phyloP scores from a whole-genome alignment of 192 early-diverging fungal species.

The Umbelopsis isabellina region DNA sequence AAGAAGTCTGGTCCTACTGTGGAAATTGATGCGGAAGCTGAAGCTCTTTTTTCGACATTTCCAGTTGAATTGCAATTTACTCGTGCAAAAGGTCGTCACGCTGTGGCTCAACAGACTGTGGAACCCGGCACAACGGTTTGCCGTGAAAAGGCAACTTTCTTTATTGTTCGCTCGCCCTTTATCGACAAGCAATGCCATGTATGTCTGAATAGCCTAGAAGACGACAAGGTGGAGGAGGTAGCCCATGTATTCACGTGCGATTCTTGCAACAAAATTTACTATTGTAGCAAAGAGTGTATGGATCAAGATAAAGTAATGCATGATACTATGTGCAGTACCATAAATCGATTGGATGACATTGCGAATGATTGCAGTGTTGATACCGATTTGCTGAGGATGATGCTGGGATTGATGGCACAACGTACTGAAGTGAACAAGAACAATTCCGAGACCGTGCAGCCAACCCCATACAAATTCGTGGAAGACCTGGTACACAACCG shows the following conservation, averaged over 20 bases:
- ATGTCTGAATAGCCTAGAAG: conserved; percentile 41
- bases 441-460: neutral
- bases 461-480: conserved; percentile 30
- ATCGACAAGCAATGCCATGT: conserved; percentile 57
- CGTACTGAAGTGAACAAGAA: conserved; percentile 2
- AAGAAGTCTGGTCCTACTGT: neutral
- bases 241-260: conserved; percentile 27
- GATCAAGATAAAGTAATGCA: conserved; percentile 38
- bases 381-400: conserved; percentile 30
- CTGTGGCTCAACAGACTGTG: conserved; percentile 47
- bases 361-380: conserved; percentile 31
- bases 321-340: conserved; percentile 27
- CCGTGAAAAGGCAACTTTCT: conserved; percentile 51
- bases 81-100: conserved; percentile 59
- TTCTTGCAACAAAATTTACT: conserved; percentile 45
- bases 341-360: conserved; percentile 22
- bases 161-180: conserved; percentile 58
- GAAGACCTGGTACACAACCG: conserved; percentile 30
- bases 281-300: conserved; percentile 42
- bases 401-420: conserved; percentile 22
- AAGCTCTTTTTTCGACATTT: neutral
- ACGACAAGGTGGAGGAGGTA: neutral
- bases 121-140: conserved; percentile 52
- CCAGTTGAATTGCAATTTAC: conserved; percentile 29
- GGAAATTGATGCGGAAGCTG: neutral